phyloP scores from a whole-genome alignment of 225 moss, liverwort and hornwort genomes.

The Neckera pumila region DNA sequence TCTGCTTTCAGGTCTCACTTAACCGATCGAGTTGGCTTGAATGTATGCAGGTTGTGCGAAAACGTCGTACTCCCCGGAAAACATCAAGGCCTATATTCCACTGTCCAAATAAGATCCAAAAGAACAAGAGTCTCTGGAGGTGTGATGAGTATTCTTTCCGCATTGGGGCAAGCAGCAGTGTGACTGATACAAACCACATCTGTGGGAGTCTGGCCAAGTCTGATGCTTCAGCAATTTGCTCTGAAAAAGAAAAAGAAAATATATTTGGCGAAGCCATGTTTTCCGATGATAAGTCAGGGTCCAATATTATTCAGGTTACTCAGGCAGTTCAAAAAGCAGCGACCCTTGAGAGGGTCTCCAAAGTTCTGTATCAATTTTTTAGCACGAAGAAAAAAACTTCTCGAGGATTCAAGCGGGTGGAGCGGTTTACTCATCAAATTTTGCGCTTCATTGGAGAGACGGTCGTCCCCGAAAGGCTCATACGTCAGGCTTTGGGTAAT shows the following conservation, averaged over 20 bases:
- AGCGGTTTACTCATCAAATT: conserved; percentile 38
- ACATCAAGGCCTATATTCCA: neutral
- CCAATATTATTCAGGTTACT: neutral
- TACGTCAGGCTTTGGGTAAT: conserved; percentile 69
- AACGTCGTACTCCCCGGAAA: conserved; percentile 64
- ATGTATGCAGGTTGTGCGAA: conserved; percentile 43
- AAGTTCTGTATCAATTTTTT: neutral
- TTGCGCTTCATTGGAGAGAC: conserved; percentile 45
- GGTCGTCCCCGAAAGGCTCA: conserved; percentile 49
- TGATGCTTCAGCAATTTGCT: neutral
- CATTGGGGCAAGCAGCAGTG: neutral
- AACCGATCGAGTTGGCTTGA: neutral
- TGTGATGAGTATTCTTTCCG: conserved; percentile 4
- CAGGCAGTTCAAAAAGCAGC: neutral
- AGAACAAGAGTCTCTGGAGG: neutral
- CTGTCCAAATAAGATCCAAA: conserved; percentile 3
- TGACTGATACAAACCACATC: neutral
- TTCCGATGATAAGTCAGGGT: neutral
- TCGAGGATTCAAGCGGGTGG: conserved; percentile 30
- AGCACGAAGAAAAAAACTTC: neutral
- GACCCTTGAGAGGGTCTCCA: conserved; percentile 9
- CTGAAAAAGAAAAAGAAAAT: neutral
- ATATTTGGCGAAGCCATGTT: neutral
- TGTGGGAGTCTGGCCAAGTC: neutral
- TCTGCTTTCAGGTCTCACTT: neutral